Base-by-base conservation (phyloP, 2,329 filamentous ascomycete species). In the Ascochyta rabiei region DNA sequence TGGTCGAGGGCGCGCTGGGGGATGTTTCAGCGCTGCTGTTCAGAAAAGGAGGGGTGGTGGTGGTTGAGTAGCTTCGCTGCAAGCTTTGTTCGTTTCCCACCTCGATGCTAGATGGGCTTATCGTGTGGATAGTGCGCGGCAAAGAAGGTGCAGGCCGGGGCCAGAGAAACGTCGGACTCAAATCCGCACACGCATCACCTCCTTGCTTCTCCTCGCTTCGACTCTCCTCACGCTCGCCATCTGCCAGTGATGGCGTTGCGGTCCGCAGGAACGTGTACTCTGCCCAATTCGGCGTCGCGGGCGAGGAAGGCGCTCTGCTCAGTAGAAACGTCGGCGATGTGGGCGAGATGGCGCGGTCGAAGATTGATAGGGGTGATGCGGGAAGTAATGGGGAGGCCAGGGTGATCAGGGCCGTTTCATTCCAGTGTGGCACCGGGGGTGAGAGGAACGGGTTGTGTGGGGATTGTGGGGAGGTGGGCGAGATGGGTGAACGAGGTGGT, bases 321-420 rank as follows among this genome's bases (percentile, higher is more conserved):
- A 46, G 24, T 12, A 54, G 19, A 5, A 53, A 51, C 5, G 47
- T 42, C 3, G 43, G 39, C 15, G 47, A 51, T 15, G 53, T 55
- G 9, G 57, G 45, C 18, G 57, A 62, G 16, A 61, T 41, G 24
- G 47, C 21, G 39, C 34, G 26, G 18, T 68, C 60, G 21, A 68
- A 67, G 6, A 67, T 42, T 0, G 63, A 64, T 2, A 67, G 37
- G 2, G 61, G 62, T 2, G 59, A 67, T 1, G 61, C 56, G 7
- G 61, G 59, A 4, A 67, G 49, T 0, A 64, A 28, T 2, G 61
- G 64, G 6, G 56, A 52, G 13, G 61, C 56, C 6, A 47, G 40
- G 6, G 37, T 37, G 19, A 56, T 45, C 2, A 53, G 9, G 2
- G 41, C 18, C 7, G n/a, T 43, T 26, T 48, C 12, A 18, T n/a